phyloP scores from a whole-genome alignment of 2,329 filamentous ascomycete species.

The Camptophora hylomeconis region DNA sequence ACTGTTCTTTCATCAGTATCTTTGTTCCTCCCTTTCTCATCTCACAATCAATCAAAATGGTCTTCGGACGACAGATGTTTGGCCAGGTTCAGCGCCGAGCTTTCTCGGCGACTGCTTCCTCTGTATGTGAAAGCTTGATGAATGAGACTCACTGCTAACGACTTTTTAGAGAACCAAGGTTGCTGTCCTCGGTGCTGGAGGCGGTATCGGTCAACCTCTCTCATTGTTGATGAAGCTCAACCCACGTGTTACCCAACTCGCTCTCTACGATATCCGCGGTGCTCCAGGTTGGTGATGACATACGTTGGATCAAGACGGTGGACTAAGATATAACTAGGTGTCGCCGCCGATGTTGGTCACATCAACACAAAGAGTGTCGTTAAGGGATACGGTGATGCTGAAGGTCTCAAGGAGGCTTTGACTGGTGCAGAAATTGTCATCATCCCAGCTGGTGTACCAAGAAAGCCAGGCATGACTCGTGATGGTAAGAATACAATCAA shows the following conservation, averaged over 20 bases:
- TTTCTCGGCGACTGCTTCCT: slow-evolving; percentile 48
- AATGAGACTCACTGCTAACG: not conserved
- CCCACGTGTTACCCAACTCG: slow-evolving; percentile 82
- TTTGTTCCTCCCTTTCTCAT: too few species aligned
- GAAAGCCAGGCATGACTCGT: slow-evolving; percentile 99
- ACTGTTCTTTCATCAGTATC: too few species aligned
- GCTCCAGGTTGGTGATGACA: slow-evolving; percentile 59
- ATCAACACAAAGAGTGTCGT: slow-evolving; percentile 98
- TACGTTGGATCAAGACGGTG: not conserved
- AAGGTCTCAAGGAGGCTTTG: slow-evolving; percentile 66
- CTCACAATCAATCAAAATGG: slow-evolving; percentile 14
- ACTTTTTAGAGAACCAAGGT: slow-evolving; percentile 80
- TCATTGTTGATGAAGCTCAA: slow-evolving; percentile 98
- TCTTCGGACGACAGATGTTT: slow-evolving; percentile 21
- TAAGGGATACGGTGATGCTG: slow-evolving; percentile 71
- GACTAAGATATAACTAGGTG: slow-evolving; percentile 48
- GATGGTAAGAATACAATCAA: slow-evolving; percentile 46
- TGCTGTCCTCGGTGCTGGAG: slow-evolving; percentile 87
- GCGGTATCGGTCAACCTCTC: slow-evolving; percentile 96
- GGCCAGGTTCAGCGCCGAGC: slow-evolving; percentile 57
- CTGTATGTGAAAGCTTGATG: not conserved
- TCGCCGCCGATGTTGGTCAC: slow-evolving; percentile 94
- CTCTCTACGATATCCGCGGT: slow-evolving; percentile 94
- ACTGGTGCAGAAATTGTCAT: slow-evolving; percentile 86
- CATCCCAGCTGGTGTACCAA: slow-evolving; percentile 95